Percentiles rank a stretch among this genome's conserved stretches.
phyloP scores from a whole-genome alignment of 1,139 yeast species.

The Schwanniomyces etchellsii region DNA sequence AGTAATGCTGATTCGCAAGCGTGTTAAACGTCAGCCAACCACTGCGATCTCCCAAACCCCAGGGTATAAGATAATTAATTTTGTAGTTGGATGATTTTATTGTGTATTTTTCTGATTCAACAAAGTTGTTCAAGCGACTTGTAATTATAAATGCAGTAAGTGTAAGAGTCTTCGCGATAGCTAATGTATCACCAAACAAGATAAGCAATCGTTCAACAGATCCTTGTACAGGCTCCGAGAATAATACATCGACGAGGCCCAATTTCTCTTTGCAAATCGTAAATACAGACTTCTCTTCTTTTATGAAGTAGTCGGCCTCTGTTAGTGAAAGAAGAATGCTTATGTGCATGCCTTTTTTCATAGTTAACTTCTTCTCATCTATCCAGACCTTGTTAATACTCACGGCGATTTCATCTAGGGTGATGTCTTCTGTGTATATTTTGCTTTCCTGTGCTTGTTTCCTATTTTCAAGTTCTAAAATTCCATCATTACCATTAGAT shows the following conservation, averaged over 20 bases:
- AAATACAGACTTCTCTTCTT: constrained; percentile 7
- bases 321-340: constrained; percentile 19
- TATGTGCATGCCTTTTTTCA: constrained; percentile 5
- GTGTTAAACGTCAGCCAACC: constrained; percentile 1
- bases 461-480: neutral
- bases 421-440: constrained; percentile 8
- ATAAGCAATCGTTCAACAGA: constrained; percentile 23
- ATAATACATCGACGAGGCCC: constrained; percentile 13
- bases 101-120: constrained; percentile 15
- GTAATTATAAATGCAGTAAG: constrained; percentile 17
- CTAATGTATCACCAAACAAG: constrained; percentile 18
- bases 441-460: constrained; percentile 1
- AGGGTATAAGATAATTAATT: constrained; percentile 7
- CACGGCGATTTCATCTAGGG: constrained; percentile 17
- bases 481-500: neutral
- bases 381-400: constrained; percentile 13
- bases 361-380: neutral
- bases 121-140: constrained; percentile 21
- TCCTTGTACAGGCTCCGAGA: constrained; percentile 20
- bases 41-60: constrained; percentile 1
- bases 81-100: constrained; percentile 28
- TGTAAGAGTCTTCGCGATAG: constrained; percentile 18
- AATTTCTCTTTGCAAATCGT: constrained; percentile 12
- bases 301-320: constrained; percentile 22
- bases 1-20: constrained; percentile 2